phyloP scores from a whole-genome alignment of 192 early-diverging fungal genomes.

The Coemansia sp. region DNA sequence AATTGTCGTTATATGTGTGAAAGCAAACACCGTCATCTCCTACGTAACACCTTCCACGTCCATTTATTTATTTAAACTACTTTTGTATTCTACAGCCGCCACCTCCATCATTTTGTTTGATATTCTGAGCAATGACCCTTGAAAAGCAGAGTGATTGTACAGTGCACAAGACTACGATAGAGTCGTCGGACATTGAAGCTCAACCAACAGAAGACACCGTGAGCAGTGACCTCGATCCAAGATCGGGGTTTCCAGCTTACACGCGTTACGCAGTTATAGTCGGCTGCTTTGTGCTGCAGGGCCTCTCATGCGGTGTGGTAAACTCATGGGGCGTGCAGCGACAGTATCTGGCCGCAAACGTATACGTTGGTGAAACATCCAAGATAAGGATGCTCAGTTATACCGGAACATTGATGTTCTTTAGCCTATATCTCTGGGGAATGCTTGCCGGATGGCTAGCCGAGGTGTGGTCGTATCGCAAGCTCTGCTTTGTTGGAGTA shows the following conservation, averaged over 20 bases:
- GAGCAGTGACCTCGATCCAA: background rate
- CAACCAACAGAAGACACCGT: background rate
- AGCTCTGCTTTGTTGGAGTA: conserved; percentile 33
- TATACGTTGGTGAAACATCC: conserved; percentile 18
- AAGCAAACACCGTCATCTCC: background rate
- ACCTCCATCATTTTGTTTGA: background rate
- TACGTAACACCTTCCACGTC: background rate
- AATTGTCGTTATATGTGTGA: background rate
- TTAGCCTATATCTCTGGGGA: conserved; percentile 44
- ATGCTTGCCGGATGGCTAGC: conserved; percentile 50
- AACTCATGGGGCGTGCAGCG: conserved; percentile 54
- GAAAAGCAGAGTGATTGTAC: background rate
- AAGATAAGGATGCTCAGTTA: conserved; percentile 40
- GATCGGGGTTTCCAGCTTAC: background rate
- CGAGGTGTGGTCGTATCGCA: conserved; percentile 53
- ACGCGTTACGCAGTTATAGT: conserved; percentile 40
- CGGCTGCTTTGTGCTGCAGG: conserved; percentile 45
- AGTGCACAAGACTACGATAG: background rate
- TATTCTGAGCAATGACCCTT: background rate
- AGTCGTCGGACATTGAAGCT: background rate
- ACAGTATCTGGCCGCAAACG: conserved; percentile 38
- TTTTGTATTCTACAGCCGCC: background rate
- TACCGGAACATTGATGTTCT: conserved; percentile 48
- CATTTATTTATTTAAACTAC: background rate
- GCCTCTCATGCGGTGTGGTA: conserved; percentile 34